Base-by-base conservation (phyloP, 2,329 filamentous ascomycete species). In the Trichoderma oligosporum region DNA sequence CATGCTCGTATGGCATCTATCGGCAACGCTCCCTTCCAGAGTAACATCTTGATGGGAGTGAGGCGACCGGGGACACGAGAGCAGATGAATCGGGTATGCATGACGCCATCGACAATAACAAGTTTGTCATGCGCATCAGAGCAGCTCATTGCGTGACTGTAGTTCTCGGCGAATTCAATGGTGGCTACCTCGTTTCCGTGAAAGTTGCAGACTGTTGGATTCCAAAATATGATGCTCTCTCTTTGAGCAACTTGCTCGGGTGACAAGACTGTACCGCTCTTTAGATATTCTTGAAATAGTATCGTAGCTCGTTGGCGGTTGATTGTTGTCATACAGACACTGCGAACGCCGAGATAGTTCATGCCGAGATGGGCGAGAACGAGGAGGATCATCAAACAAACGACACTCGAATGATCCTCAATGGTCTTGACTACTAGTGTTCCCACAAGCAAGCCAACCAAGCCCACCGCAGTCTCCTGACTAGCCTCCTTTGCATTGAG, bases 401-500 rank as follows among this genome's bases (percentile, higher is more conserved):
- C 92, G 35, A 94, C 96, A 8, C 86, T 83, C 12, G 78, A 71
- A 56, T 85, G 84, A 47, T 86, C 84, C 51, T 88, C 83, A 20
- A 97, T 83, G 61, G 82, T 77, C 31, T 88, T 87, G 16, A 97
- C 89, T 12, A 96, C 85, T 2, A 96, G 60, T 46, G 87, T 94
- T 1, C 94, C 94, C 12, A 82, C 83, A 51, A 96, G 79, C 82
- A 97, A 91, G 2, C 94, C 94, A 31, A 96, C 61, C 24, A 97
- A 78, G 2, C 90, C 93, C 57, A 99, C 89, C 18, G 96, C 85
- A 0, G 93, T 97, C 73, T 97, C 94, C 74, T 97, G 94, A 63
- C 89, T 95, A 11, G 91, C 91, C 70, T 97, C 93, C 81, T 96
- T 86, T 57, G 93, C 92, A 73, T 97, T 97, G 57, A 99, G 79